Evolutionary conservation across 345 rosid species (phyloP).

Genomic region (Firmiana major): DNA sequence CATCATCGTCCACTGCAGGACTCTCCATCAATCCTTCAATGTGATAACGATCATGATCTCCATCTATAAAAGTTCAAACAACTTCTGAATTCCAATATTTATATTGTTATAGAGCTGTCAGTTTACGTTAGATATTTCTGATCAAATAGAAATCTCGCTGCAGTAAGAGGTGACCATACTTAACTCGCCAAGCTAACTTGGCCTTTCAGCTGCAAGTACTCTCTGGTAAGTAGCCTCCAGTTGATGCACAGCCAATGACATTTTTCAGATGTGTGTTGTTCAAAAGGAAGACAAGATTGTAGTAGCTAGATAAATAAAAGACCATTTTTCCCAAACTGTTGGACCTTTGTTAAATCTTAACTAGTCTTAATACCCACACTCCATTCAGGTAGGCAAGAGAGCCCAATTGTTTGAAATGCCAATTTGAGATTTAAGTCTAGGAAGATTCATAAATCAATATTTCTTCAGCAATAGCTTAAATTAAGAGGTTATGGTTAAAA

Average conservation of each 20-base stretch:
- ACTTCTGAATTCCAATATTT: background rate
- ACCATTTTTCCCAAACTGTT: background rate
- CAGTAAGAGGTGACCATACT: background rate
- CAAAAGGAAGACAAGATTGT: background rate
- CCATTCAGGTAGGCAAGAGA: background rate
- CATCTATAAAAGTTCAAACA: slow-evolving; percentile 45
- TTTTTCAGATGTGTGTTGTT: background rate
- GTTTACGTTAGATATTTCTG: background rate
- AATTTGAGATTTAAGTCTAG: background rate
- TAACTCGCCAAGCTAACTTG: background rate
- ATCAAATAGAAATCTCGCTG: background rate
- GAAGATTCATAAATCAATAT: background rate
- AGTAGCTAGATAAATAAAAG: background rate
- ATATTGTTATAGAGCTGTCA: background rate
- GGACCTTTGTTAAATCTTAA: background rate
- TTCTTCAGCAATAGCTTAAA: slow-evolving; percentile 1
- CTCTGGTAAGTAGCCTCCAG: background rate
- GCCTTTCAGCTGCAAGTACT: background rate
- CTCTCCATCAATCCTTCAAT: slow-evolving; percentile 94
- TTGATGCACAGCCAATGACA: background rate
- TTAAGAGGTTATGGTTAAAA: background rate
- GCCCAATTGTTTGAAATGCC: background rate
- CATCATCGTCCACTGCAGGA: slow-evolving; percentile 88
- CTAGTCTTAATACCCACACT: background rate
- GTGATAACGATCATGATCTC: slow-evolving; percentile 65